These are phyloP conservation scores for Ogataea naganishii DNA, from an alignment of 805 yeast genomes.

Conservation along the genomic window DNA sequence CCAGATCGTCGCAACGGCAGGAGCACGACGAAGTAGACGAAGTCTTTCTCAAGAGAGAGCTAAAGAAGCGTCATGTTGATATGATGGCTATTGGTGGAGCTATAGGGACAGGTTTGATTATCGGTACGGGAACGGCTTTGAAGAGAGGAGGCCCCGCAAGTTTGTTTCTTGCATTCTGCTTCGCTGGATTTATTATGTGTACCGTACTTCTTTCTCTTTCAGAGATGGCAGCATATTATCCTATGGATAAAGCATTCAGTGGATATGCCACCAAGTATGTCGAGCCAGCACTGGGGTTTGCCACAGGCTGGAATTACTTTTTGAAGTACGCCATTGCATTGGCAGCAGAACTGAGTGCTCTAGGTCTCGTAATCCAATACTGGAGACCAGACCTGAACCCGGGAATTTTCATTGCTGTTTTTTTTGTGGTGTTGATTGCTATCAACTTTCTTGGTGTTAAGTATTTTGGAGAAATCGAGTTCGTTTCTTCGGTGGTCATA, in stretches of 20 bases:
- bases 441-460: conserved; percentile 39
- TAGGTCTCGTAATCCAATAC: conserved; percentile 45
- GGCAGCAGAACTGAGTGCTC: conserved; percentile 39
- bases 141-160: conserved; percentile 27
- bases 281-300: conserved; percentile 27
- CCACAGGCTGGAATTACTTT: conserved; percentile 29
- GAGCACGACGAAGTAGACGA: too few relatives aligned
- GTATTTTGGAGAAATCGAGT: conserved; percentile 43
- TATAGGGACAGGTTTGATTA: conserved; percentile 30
- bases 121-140: conserved; percentile 27
- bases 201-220: conserved; percentile 26
- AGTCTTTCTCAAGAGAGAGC: too few relatives aligned
- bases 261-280: conserved; percentile 28
- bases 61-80: conserved; percentile 26
- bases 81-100: conserved; percentile 33
- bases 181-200: conserved; percentile 24
- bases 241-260: conserved; percentile 28
- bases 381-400: conserved; percentile 42
- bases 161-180: conserved; percentile 21
- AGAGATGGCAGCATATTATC: conserved; percentile 28
- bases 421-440: conserved; percentile 30
- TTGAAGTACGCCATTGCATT: conserved; percentile 35
- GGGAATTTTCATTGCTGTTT: conserved; percentile 35
- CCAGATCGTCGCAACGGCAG: too few relatives aligned
- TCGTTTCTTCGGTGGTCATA: conserved; percentile 38